Evolutionary conservation across 2,329 filamentous ascomycete species (phyloP), one percentile per base, ranked within the genome.

Genomic region (Allantophomopsis lycopodina): DNA sequence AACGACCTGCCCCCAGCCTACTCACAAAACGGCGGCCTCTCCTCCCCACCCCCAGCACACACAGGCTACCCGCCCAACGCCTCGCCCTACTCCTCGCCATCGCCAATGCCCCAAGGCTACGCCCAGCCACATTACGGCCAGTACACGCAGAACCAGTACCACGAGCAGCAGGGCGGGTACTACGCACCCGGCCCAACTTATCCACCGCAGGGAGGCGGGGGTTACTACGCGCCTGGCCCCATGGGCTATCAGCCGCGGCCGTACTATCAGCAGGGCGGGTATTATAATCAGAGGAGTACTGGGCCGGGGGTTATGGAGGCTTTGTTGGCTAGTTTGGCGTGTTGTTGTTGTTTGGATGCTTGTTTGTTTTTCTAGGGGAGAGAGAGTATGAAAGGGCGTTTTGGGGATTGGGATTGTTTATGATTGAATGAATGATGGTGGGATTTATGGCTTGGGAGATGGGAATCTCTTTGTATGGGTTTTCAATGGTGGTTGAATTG

Each of bases 341-440:
- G 65, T 48, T 69, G 66, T 47, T 69, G 66, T 48, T 69, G 66
- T 57, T 58, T 69, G 55, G 66, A 69, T 46, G 32, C 32, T 16
- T 33, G 32, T 18, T 34, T 34, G 32, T n/a, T 34, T 10, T 34
- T 34, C 13, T 34, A 50, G 50, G 20, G 20, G 20, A 8, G 20
- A 21, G 20, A 21, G 8, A 8, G 20, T 8, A 21, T 5, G 20
- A 8, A 8, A 21, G 20, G 20, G 20, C 8, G 5, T 28, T 28
- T 28, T 21, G 20, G 20, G 20, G 20, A 21, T 8, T 21, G 5
- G 20, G 20, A 21, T 21, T 21, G 20, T 5, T 21, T 21, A 5
- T 5, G 20, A 21, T 21, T 21, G 20, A 8, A 8, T 21, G 20
- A 21, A n/a, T n/a, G n/a, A n/a, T n/a, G n/a, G n/a, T n/a, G n/a